Conservation (phyloP, 1,284 basidiomycete species). For the Sporisorium reilianum region DNA sequence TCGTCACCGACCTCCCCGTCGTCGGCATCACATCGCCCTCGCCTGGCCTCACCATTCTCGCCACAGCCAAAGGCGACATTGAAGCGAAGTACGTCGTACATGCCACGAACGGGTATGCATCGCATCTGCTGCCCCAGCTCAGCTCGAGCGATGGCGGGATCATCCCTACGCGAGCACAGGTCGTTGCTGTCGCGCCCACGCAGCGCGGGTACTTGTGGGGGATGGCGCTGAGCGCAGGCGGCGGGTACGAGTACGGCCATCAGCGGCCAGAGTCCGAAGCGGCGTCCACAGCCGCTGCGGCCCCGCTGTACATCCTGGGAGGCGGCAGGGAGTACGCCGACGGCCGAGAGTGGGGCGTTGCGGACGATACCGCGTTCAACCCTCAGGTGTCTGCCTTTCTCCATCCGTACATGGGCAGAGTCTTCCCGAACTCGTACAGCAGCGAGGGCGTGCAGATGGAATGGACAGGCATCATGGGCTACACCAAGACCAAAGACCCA, state of each 20-base stretch:
- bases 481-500: slow-evolving; percentile 76
- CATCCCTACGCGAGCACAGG: slow-evolving; percentile 80
- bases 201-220: slow-evolving; percentile 14
- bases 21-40: background rate
- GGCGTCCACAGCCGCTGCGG: background rate
- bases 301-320: slow-evolving; percentile 77
- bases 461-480: slow-evolving; percentile 87
- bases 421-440: slow-evolving; percentile 73
- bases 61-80: slow-evolving; percentile 59
- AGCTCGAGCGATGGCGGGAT: slow-evolving; percentile 72
- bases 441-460: slow-evolving; percentile 72
- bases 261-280: slow-evolving; percentile 72
- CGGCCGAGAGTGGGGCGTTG: slow-evolving; percentile 73
- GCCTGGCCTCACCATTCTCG: background rate
- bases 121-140: slow-evolving; percentile 77
- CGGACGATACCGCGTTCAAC: slow-evolving; percentile 77
- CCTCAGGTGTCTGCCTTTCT: slow-evolving; percentile 71
- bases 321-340: slow-evolving; percentile 75
- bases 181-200: slow-evolving; percentile 76
- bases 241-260: slow-evolving; percentile 82
- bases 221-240: slow-evolving; percentile 65
- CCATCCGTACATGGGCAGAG: slow-evolving; percentile 14
- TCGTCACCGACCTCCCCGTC: slow-evolving; percentile 42
- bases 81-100: slow-evolving; percentile 77
- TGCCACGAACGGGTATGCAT: slow-evolving; percentile 82